Conservation (phyloP, 257 asterid species). For the Plantago ovata region DNA sequence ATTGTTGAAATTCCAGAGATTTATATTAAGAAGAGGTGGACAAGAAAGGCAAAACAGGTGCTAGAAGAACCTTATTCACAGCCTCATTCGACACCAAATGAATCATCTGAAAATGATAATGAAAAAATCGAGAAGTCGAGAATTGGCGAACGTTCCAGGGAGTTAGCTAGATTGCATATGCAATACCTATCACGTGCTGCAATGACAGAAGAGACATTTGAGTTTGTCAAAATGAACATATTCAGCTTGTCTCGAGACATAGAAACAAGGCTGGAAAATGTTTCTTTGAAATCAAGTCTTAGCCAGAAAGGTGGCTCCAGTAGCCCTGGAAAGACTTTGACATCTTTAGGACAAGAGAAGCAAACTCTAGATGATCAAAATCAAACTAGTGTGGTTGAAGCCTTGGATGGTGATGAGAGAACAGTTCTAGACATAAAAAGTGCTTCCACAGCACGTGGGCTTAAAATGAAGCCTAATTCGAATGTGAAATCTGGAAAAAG, state of each 20-base stretch:
- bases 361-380: background rate
- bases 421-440: too few species aligned
- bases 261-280: too few species aligned
- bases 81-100: too few species aligned
- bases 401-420: background rate
- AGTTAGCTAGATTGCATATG: background rate
- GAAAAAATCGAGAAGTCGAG: background rate
- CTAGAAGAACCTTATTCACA: background rate
- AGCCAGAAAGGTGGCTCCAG: too few species aligned
- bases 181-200: background rate
- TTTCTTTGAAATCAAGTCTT: too few species aligned
- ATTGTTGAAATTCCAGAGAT: background rate
- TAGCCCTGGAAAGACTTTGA: too few species aligned
- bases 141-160: background rate
- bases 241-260: too few species aligned
- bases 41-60: too few species aligned
- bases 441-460: too few species aligned
- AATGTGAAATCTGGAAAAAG: conserved; percentile 2
- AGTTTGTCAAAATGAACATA: background rate
- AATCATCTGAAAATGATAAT: background rate
- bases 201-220: background rate
- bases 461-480: background rate
- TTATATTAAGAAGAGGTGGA: background rate
- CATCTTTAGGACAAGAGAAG: too few species aligned
- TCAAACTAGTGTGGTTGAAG: background rate